Conservation (phyloP, 2,329 filamentous ascomycete species). For the Eutypa lata region DNA sequence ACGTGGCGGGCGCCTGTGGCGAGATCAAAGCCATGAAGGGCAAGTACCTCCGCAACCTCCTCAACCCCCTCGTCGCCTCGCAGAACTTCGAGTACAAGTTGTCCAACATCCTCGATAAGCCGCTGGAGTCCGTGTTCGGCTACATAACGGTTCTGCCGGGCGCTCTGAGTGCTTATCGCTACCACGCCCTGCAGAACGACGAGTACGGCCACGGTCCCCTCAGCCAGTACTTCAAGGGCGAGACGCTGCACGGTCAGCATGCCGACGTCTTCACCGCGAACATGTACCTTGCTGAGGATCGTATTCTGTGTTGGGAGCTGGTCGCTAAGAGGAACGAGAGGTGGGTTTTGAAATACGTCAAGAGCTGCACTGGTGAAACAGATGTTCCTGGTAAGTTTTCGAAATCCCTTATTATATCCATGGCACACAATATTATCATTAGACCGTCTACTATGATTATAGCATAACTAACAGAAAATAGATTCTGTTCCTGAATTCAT, state of each 20-base stretch:
- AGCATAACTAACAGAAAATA: constrained; percentile 35
- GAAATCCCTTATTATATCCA: background rate
- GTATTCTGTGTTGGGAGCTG: constrained; percentile 93
- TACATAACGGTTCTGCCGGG: constrained; percentile 96
- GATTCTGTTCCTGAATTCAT: constrained; percentile 95
- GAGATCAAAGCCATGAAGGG: constrained; percentile 99
- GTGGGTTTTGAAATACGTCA: constrained; percentile 98
- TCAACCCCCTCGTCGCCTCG: constrained; percentile 91
- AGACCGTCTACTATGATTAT: constrained; percentile 12
- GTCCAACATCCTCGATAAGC: constrained; percentile 98
- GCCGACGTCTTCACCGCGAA: constrained; percentile 98
- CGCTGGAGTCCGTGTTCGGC: constrained; percentile 92
- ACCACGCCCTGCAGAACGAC: constrained; percentile 91
- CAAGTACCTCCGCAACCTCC: constrained; percentile 75
- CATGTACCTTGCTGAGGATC: constrained; percentile 98
- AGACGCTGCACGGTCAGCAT: constrained; percentile 84
- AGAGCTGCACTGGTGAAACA: constrained; percentile 93
- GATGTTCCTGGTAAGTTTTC: constrained; percentile 81
- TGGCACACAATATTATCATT: too few species aligned
- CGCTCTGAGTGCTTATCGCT: constrained; percentile 97
- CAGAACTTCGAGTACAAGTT: constrained; percentile 99
- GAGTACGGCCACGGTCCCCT: constrained; percentile 89
- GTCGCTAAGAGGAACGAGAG: constrained; percentile 91
- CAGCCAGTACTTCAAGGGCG: constrained; percentile 95
- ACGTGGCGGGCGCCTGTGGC: constrained; percentile 92